Percentiles rank a stretch among this genome's conserved stretches.
Evolutionary conservation across 148 eudicot genomes (phyloP).

Genomic region (Linanthus parryae): DNA sequence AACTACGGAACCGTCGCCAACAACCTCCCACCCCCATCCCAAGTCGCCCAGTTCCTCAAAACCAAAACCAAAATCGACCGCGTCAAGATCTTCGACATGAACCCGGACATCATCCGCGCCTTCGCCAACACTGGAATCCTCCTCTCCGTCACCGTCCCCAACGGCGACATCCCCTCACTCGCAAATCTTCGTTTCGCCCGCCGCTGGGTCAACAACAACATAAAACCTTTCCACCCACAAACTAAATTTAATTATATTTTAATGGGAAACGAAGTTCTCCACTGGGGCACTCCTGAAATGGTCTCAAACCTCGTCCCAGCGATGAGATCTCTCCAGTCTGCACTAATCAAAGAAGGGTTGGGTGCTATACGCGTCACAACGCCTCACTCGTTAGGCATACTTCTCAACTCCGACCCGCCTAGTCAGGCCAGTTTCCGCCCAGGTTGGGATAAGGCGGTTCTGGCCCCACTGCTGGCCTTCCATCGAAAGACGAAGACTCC

Average conservation of each 20-base stretch:
- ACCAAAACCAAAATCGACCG: slow-evolving; percentile 41
- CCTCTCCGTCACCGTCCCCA: slow-evolving; percentile 49
- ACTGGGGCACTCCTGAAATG: slow-evolving; percentile 30
- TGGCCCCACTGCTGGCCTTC: slow-evolving; percentile 41
- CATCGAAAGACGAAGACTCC: slow-evolving; percentile 39
- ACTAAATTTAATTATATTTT: slow-evolving; percentile 42
- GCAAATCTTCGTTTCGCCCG: slow-evolving; percentile 35
- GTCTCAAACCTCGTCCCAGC: slow-evolving; percentile 43
- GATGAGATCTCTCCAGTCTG: slow-evolving; percentile 37
- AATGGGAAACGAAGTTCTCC: slow-evolving; percentile 69
- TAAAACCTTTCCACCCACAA: slow-evolving; percentile 37
- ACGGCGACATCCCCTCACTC: slow-evolving; percentile 36
- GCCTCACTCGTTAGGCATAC: slow-evolving; percentile 50
- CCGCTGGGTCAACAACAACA: slow-evolving; percentile 37
- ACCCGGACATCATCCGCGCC: slow-evolving; percentile 47
- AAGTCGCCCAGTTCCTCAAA: slow-evolving; percentile 49
- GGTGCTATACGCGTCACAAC: slow-evolving; percentile 32
- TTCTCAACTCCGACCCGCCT: slow-evolving; percentile 35
- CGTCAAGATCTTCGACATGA: slow-evolving; percentile 57
- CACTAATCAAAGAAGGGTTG: slow-evolving; percentile 20
- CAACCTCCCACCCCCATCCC: slow-evolving; percentile 63
- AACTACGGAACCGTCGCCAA: slow-evolving; percentile 71
- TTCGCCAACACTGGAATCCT: slow-evolving; percentile 46
- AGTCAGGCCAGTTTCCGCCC: slow-evolving; percentile 42
- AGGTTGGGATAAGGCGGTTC: slow-evolving; percentile 24